Percentiles rank a stretch among this genome's conserved stretches.
Evolutionary conservation across 768 basidiomycete genomes (phyloP).

Genomic region (Hygrophorus russula): DNA sequence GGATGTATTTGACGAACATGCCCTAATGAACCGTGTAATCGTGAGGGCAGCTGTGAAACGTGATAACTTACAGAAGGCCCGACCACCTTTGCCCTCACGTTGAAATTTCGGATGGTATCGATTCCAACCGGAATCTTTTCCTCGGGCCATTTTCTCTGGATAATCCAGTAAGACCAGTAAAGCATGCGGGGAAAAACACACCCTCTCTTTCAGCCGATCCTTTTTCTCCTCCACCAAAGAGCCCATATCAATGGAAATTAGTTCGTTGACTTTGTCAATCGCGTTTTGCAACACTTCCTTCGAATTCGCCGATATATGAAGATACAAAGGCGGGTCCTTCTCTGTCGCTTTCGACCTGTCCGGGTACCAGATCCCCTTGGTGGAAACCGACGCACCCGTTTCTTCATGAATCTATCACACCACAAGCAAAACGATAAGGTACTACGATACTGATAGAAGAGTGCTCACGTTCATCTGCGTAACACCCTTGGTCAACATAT

Average conservation of each 20-base stretch:
- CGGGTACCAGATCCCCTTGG: constrained; percentile 94
- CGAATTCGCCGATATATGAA: constrained; percentile 78
- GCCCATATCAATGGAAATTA: constrained; percentile 65
- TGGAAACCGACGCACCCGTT: constrained; percentile 86
- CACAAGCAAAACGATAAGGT: neutral
- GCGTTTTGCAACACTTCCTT: constrained; percentile 57
- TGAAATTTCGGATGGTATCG: constrained; percentile 91
- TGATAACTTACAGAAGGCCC: constrained; percentile 66
- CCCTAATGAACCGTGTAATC: constrained; percentile 4
- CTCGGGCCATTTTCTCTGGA: constrained; percentile 93
- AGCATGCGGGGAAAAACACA: constrained; percentile 15
- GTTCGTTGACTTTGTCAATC: constrained; percentile 61
- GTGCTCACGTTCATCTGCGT: constrained; percentile 79
- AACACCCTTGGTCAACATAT: constrained; percentile 85
- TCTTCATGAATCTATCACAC: constrained; percentile 70
- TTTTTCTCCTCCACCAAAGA: constrained; percentile 74
- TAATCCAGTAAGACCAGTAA: neutral
- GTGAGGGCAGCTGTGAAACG: neutral
- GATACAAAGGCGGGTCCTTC: constrained; percentile 86
- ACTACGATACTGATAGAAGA: neutral
- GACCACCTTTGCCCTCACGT: constrained; percentile 94
- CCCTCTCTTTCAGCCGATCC: constrained; percentile 56
- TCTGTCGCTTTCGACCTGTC: constrained; percentile 86
- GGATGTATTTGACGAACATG: constrained; percentile 92
- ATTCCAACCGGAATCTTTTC: constrained; percentile 86